A percentile compares a stretch with the other conserved stretches of the same genome.
These are phyloP conservation scores for Lagenidium giganteum DNA, from an alignment of 352 stramenopile species.

Conservation along the genomic window DNA sequence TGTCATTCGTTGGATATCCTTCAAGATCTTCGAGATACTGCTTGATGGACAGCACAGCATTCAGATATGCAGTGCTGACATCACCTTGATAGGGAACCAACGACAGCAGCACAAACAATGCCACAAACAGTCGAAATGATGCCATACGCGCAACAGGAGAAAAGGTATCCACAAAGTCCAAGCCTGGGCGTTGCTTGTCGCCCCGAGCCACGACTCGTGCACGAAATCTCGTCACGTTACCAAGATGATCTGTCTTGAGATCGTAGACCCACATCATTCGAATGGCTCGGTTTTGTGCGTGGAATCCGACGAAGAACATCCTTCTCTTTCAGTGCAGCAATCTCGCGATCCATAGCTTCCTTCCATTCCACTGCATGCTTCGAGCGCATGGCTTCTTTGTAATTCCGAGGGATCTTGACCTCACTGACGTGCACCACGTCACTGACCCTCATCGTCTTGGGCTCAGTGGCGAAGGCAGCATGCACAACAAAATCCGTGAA, in stretches of 20 bases:
- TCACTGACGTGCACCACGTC: too few relatives aligned
- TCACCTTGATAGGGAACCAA: constrained; percentile 4
- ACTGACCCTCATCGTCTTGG: too few relatives aligned
- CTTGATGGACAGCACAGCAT: constrained; percentile 2
- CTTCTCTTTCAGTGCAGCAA: neutral
- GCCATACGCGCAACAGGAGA: constrained; percentile 1
- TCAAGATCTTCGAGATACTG: neutral
- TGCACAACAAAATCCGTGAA: too few relatives aligned
- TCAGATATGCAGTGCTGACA: constrained; percentile 8
- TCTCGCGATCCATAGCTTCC: neutral
- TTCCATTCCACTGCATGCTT: neutral
- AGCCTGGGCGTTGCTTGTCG: neutral
- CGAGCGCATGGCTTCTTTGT: neutral
- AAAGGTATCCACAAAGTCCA: constrained; percentile 3
- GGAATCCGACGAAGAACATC: neutral
- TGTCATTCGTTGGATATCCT: neutral
- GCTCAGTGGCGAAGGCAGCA: too few relatives aligned
- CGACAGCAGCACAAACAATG: neutral
- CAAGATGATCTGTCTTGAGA: constrained; percentile 1
- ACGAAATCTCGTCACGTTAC: constrained; percentile 1
- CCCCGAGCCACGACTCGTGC: neutral
- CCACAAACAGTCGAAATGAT: neutral
- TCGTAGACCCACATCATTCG: constrained; percentile 3
- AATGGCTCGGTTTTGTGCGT: neutral
- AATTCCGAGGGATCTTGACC: too few relatives aligned